phyloP scores from a whole-genome alignment of 1,284 basidiomycete genomes.

The Ustilago sp. region DNA sequence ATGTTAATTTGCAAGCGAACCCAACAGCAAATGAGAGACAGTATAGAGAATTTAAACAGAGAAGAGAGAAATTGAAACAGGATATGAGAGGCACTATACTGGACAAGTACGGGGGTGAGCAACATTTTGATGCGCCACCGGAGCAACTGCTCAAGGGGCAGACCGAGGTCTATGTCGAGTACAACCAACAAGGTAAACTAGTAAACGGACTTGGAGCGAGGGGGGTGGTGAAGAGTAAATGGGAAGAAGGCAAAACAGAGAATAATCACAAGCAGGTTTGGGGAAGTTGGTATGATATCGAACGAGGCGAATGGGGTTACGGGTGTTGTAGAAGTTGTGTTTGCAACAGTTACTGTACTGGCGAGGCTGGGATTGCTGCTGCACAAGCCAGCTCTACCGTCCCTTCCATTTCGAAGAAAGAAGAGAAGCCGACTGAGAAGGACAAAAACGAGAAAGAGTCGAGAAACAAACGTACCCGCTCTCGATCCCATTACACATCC shows the following conservation, averaged over 20 bases:
- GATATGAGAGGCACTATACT: conserved; percentile 76
- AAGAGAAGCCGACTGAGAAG: not conserved
- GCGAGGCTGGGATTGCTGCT: conserved; percentile 86
- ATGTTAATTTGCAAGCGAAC: conserved; percentile 94
- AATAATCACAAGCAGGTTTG: conserved; percentile 95
- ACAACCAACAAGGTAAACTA: conserved; percentile 89
- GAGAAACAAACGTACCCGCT: conserved; percentile 4
- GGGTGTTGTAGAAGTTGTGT: conserved; percentile 90
- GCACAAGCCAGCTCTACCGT: conserved; percentile 70
- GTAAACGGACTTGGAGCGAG: conserved; percentile 93
- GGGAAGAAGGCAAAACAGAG: conserved; percentile 78
- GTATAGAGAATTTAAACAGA: conserved; percentile 88
- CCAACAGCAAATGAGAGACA: conserved; percentile 91
- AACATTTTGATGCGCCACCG: conserved; percentile 88
- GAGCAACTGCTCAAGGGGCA: conserved; percentile 91
- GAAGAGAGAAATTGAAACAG: conserved; percentile 91
- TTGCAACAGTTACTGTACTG: conserved; percentile 92
- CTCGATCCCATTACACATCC: not conserved
- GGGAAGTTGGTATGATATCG: conserved; percentile 91
- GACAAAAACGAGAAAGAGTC: not conserved
- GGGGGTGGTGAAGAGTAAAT: conserved; percentile 86
- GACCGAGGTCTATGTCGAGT: conserved; percentile 97
- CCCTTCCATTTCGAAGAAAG: not conserved
- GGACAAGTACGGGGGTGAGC: conserved; percentile 88
- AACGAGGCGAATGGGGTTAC: conserved; percentile 86